Evolutionary conservation across 108 stramenopile species (phyloP).

Genomic region (Cyclotella cryptica): DNA sequence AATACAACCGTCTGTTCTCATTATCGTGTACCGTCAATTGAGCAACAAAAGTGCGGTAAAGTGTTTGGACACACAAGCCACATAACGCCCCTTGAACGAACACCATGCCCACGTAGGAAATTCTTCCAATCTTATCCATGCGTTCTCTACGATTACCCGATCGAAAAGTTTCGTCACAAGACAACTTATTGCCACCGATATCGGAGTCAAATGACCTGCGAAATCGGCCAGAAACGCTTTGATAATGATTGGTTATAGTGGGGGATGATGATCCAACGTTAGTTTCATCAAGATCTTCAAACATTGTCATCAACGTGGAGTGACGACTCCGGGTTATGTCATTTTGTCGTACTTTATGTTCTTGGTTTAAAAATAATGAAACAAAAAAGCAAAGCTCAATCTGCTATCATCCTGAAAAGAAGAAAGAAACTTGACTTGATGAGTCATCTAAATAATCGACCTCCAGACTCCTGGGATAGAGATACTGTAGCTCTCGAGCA

Average conservation of each 20-base stretch:
- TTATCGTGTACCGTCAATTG: not conserved
- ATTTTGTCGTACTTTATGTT: too few species aligned
- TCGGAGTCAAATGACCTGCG: not conserved
- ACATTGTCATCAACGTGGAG: not conserved
- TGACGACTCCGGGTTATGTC: too few species aligned
- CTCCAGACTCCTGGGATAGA: not conserved
- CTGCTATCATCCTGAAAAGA: not conserved
- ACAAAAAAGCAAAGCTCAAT: too few species aligned
- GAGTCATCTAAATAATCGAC: not conserved
- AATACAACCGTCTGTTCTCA: conserved; percentile 6
- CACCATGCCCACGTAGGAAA: conserved; percentile 6
- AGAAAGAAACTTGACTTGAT: too few species aligned
- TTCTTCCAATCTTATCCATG: not conserved
- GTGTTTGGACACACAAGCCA: conserved; percentile 3
- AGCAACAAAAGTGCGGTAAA: not conserved
- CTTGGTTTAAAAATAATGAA: too few species aligned
- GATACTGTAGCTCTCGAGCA: not conserved
- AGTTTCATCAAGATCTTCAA: not conserved
- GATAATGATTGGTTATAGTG: not conserved
- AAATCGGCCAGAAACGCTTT: not conserved
- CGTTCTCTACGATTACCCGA: not conserved
- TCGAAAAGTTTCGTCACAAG: not conserved
- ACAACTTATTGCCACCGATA: not conserved
- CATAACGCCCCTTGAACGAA: conserved; percentile 11
- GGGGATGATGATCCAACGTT: not conserved